These are phyloP conservation scores for Apophysomyces variabilis DNA, from an alignment of 371 early-diverging fungal species.

Conservation along the genomic window DNA sequence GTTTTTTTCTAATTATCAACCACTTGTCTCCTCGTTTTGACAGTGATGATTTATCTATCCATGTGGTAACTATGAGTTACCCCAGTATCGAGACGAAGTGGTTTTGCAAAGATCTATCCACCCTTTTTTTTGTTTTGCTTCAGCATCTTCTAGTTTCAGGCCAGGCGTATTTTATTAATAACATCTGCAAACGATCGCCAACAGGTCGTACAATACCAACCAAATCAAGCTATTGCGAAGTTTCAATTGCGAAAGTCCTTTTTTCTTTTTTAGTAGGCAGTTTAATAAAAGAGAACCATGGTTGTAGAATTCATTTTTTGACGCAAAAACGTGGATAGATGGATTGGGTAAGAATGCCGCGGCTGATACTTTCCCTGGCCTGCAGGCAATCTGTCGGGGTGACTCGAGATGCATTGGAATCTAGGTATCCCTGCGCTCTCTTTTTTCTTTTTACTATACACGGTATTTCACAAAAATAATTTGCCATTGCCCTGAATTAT, in stretches of 20 bases:
- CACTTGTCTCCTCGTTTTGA: slow-evolving; percentile 5
- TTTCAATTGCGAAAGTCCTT: background rate
- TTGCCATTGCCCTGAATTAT: too few species aligned
- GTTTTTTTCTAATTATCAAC: background rate
- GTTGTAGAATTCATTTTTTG: slow-evolving; percentile 1
- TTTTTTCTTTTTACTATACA: background rate
- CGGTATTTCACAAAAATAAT: too few species aligned
- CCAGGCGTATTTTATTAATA: background rate
- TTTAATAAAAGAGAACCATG: background rate
- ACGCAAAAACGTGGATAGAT: slow-evolving; percentile 2
- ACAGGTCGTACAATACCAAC: background rate
- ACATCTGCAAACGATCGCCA: background rate
- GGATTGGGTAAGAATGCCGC: background rate
- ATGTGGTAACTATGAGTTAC: background rate
- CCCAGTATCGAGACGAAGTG: background rate
- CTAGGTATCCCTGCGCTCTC: background rate
- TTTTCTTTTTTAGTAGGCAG: background rate
- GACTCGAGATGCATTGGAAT: background rate
- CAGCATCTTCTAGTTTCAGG: too few species aligned
- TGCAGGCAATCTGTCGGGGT: background rate
- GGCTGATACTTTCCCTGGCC: background rate
- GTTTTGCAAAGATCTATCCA: too few species aligned
- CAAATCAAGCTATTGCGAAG: background rate
- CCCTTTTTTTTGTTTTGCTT: background rate
- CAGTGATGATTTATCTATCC: background rate